Base-by-base conservation (phyloP, 805 yeast species). In the Nakazawaea ishiwadae region DNA sequence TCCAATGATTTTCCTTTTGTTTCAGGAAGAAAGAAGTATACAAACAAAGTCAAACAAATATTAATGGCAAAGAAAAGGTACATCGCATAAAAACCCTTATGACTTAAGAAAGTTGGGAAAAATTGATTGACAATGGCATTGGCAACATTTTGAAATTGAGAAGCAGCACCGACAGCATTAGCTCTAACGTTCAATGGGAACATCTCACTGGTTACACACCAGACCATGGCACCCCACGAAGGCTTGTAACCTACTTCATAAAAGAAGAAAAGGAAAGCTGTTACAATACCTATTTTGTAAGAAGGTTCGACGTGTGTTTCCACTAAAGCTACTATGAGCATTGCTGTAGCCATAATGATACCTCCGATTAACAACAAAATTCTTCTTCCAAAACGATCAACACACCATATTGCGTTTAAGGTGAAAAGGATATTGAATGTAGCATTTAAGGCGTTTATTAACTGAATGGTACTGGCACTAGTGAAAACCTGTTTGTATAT, bases 171-270 rank as follows among this genome's bases (percentile, higher is more conserved):
- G 0, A 95, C 95, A 47, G 95, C 95, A 53, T 85, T 83, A 2
- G 95, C 84, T 42, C 96, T 74, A n/a, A 87, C 83, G 2, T 82
- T 68, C 49, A 84, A 74, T 0, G 96, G 93, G 43, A 87, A 75
- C 37, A 88, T 83, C 62, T 86, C 96, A 47, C 86, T 81, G 51
- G 88, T 85, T 56, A 81, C 79, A 35, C 81, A 61, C 96, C 96
- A 87, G 11, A 95, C 93, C 44, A 85, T 76, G 5, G 95, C 95
- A 7, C 96, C 96, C 90, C 93, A 88, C 31, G 90, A 79, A 53
- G 79, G 79, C 7, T 96, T 96, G 62, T 87, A 88, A 0, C 81
- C 79, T 2, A 93, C 88, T 52, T 86, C 86, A 63, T 81, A 84
- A 12, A 85, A 58, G 33, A 88, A 74, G 18, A 88, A 93, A 48